A percentile compares a stretch with the other conserved stretches of the same genome.
phyloP scores from a whole-genome alignment of 2,329 filamentous ascomycete genomes.

The Pseudocercospora eumusae region DNA sequence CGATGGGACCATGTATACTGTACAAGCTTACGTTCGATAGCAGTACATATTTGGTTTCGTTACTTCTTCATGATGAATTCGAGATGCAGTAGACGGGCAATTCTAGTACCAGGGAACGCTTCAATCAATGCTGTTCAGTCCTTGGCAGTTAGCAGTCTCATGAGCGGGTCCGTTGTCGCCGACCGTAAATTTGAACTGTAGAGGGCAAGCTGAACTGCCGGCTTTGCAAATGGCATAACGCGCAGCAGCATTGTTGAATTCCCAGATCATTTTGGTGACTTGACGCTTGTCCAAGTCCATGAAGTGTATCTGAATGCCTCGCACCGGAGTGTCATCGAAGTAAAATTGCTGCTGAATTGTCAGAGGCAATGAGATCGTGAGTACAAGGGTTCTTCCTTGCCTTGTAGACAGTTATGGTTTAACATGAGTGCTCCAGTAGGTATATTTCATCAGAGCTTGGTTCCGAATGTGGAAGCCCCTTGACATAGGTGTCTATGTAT shows the following conservation, averaged over 20 bases:
- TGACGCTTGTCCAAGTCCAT: neutral
- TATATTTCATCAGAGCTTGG: neutral
- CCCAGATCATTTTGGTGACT: constrained; percentile 10
- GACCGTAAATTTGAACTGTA: neutral
- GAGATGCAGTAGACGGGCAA: no score
- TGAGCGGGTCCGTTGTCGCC: constrained; percentile 1
- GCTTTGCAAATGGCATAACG: constrained; percentile 12
- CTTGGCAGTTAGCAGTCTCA: constrained; percentile 6
- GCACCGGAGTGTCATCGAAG: constrained; percentile 2
- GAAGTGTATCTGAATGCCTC: constrained; percentile 7
- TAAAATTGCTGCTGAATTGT: constrained; percentile 3
- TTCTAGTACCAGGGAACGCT: neutral
- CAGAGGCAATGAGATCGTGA: neutral
- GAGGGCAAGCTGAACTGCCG: constrained; percentile 4
- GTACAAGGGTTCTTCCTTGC: neutral
- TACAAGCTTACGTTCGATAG: neutral
- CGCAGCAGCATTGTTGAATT: constrained; percentile 13
- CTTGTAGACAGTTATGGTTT: constrained; percentile 14
- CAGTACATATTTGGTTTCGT: neutral
- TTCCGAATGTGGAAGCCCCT: neutral
- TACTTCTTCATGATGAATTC: neutral
- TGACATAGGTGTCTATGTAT: constrained; percentile 1
- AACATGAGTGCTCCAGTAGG: constrained; percentile 9
- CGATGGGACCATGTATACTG: neutral
- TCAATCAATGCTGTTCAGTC: neutral